Conservation (phyloP, 1,284 basidiomycete species). For the Puccinia horiana region DNA sequence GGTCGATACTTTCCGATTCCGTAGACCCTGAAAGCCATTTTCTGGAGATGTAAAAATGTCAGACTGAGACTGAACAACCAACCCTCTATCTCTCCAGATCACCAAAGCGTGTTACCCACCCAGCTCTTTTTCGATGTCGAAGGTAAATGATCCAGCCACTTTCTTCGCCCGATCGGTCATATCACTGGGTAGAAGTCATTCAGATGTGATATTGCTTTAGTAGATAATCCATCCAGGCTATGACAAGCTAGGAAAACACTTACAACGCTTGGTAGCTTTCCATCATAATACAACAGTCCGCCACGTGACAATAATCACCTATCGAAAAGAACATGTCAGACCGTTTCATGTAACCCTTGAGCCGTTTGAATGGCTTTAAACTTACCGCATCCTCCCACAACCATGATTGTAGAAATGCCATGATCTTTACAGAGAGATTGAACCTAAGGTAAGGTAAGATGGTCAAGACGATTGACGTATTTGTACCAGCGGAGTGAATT, state of each 20-base stretch:
- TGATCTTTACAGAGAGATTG: slow-evolving; percentile 32
- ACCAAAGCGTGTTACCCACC: slow-evolving; percentile 19
- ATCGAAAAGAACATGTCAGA: neutral
- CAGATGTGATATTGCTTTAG: neutral
- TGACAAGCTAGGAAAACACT: neutral
- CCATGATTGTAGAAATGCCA: slow-evolving; percentile 45
- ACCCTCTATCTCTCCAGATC: neutral
- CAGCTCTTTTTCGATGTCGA: slow-evolving; percentile 31
- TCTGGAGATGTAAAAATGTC: neutral
- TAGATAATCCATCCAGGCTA: neutral
- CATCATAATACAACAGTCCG: slow-evolving; percentile 46
- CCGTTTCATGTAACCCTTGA: neutral
- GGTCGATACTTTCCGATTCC: slow-evolving; percentile 14
- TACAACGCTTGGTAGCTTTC: slow-evolving; percentile 39
- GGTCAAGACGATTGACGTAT: slow-evolving; percentile 11
- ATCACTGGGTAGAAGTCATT: slow-evolving; percentile 7
- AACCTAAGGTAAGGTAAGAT: slow-evolving; percentile 16
- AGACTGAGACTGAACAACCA: neutral
- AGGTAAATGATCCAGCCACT: slow-evolving; percentile 34
- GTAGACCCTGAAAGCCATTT: slow-evolving; percentile 16
- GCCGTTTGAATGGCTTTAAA: neutral
- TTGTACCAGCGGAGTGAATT: neutral
- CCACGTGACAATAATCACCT: slow-evolving; percentile 48
- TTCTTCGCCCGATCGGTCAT: slow-evolving; percentile 35
- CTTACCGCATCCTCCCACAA: slow-evolving; percentile 45